These are phyloP conservation scores for Tolypocladium inflatum DNA, from an alignment of 2,329 filamentous ascomycete genomes.

Conservation along the genomic window DNA sequence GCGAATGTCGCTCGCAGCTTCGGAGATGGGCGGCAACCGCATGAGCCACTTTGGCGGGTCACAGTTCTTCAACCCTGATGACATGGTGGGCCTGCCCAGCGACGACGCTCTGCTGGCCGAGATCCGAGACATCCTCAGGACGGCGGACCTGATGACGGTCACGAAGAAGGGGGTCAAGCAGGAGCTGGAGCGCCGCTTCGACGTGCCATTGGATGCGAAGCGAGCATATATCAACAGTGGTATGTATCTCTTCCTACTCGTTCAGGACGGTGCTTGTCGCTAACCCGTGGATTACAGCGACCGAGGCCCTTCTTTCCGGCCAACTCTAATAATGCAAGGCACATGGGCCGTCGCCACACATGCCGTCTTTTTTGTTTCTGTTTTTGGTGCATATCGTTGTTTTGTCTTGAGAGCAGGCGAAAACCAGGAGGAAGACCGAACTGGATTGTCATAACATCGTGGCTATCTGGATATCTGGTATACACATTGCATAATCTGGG, in stretches of 20 bases:
- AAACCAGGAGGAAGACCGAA: background rate
- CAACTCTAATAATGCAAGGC: slow-evolving; percentile 45
- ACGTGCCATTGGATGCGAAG: slow-evolving; percentile 75
- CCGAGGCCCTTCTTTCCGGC: slow-evolving; percentile 69
- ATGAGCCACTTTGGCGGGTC: slow-evolving; percentile 53
- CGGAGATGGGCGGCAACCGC: slow-evolving; percentile 52
- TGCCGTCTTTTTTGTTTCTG: background rate
- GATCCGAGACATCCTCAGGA: slow-evolving; percentile 86
- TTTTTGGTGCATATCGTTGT: slow-evolving; percentile 1
- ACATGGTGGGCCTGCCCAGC: slow-evolving; percentile 67
- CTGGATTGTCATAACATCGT: background rate
- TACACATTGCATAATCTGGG: slow-evolving; percentile 2
- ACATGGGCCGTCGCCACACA: background rate
- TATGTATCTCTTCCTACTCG: slow-evolving; percentile 36
- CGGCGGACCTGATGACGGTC: slow-evolving; percentile 91
- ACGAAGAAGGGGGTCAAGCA: slow-evolving; percentile 98
- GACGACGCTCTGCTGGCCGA: slow-evolving; percentile 88
- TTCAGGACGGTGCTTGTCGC: background rate
- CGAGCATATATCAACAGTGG: slow-evolving; percentile 89
- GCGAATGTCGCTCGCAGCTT: slow-evolving; percentile 72
- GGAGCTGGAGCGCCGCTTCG: slow-evolving; percentile 86
- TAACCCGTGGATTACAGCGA: slow-evolving; percentile 38
- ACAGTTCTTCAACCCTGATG: slow-evolving; percentile 51
- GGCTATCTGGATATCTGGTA: background rate
- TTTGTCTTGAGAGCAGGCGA: slow-evolving; percentile 1